Base-by-base conservation (phyloP, 345 rosid genomes). In the Capsella bursapastoris region DNA sequence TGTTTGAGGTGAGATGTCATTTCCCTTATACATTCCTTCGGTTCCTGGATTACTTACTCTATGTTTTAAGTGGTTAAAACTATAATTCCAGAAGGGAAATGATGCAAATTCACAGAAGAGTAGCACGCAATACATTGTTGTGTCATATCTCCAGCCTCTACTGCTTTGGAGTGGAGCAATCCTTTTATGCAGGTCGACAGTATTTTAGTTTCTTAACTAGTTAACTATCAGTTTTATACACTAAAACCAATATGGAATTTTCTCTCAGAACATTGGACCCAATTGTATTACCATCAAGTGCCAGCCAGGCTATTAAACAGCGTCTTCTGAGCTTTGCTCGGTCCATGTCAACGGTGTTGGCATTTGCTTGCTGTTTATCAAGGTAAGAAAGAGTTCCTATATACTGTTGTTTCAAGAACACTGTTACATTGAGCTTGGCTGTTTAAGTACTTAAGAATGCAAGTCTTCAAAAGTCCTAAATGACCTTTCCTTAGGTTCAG, bases 91-190 rank as follows among this genome's bases (percentile, higher is more conserved):
- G 64, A 89, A 94, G 90, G 88, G 83, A 71, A 78, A 73, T 80
- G 91, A 87, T 62, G 80, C 68, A 72, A 93, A 75, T 76, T 87
- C 92, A 87, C 87, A 87, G 66, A 91, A 84, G 81, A 87, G 86
- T 76, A 79, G 66, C 60, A 71, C 89, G 1, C 80, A 82, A 62
- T 84, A 85, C 59, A 73, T 89, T 41, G 66, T 83, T 79, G 84
- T 77, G 49, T 89, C 97, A 37, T 94, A 91, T 82, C 43, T 94
- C 76, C 94, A 86, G 77, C 98, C 97, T n/a, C 78, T 89, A 85
- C 80, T 91, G 76, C 83, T 94, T 66, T 94, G 97, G 94, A 82
- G 86, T 32, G 95, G 96, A 66, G 89, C 88, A 27, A 78, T 79
- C 56, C 96, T 91, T 16, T 72, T 88, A 74, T 91, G 98, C 98